A percentile compares a stretch with the other conserved stretches of the same genome.
Conservation (phyloP, 805 yeast genomes). For the Debaryomyces maramus region DNA sequence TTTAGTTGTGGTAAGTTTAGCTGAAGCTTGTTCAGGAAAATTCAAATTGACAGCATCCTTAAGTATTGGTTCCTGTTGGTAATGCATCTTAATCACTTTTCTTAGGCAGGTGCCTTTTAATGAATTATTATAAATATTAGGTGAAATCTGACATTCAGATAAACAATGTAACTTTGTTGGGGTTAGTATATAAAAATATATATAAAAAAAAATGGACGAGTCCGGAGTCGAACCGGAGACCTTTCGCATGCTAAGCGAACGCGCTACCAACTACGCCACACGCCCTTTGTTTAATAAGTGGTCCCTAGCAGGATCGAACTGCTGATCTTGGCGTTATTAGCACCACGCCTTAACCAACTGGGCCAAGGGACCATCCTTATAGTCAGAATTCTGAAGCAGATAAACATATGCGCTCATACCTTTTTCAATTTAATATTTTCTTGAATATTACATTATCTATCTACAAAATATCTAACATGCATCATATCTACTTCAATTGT, state of each 20-base stretch:
- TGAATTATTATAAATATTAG: too few species aligned
- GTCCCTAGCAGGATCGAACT: constrained; percentile 88
- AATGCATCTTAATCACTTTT: too few species aligned
- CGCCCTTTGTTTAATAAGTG: constrained; percentile 49
- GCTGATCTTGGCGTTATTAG: constrained; percentile 68
- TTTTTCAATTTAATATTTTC: not conserved
- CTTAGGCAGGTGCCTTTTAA: too few species aligned
- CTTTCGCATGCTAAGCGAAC: constrained; percentile 46
- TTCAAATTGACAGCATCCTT: not conserved
- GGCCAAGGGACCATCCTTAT: constrained; percentile 48
- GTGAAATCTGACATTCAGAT: too few species aligned
- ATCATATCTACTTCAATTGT: too few species aligned
- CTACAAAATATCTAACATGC: not conserved
- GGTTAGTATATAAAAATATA: too few species aligned
- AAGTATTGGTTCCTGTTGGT: not conserved
- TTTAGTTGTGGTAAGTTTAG: not conserved
- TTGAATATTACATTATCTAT: not conserved
- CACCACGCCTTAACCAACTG: constrained; percentile 56
- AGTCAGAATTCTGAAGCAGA: too few species aligned
- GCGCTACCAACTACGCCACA: constrained; percentile 85
- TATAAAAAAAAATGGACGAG: constrained; percentile 26
- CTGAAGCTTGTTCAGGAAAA: not conserved
- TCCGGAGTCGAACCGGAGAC: constrained; percentile 38
- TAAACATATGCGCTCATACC: too few species aligned
- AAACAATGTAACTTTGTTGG: too few species aligned